Evolutionary conservation across 148 eudicot species (phyloP).

Genomic region (Simmondsia chinensis): DNA sequence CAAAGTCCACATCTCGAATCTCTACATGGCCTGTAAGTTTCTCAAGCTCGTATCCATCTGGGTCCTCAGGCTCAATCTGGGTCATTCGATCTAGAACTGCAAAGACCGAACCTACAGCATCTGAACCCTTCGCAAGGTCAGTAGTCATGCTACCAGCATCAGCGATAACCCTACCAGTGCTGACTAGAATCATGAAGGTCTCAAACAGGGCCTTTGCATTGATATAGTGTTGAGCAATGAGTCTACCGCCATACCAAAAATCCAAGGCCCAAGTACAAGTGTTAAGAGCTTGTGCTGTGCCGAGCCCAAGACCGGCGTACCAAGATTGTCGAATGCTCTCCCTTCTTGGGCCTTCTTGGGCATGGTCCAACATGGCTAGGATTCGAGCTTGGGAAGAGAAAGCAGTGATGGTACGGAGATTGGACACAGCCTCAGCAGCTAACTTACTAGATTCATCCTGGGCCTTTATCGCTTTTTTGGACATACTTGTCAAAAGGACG

Average conservation of each 20-base stretch:
- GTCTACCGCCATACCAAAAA: constrained; percentile 83
- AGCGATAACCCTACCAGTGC: constrained; percentile 82
- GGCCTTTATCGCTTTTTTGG: constrained; percentile 58
- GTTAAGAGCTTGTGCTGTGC: constrained; percentile 49
- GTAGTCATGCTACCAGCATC: constrained; percentile 87
- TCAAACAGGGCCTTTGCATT: constrained; percentile 44
- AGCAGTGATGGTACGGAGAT: constrained; percentile 67
- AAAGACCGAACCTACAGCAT: constrained; percentile 68
- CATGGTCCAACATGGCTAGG: constrained; percentile 52
- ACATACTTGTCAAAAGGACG: constrained; percentile 65
- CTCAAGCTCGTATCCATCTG: constrained; percentile 40
- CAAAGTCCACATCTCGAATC: constrained; percentile 46
- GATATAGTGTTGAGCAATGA: constrained; percentile 44
- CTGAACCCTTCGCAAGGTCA: constrained; percentile 68
- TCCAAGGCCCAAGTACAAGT: constrained; percentile 63
- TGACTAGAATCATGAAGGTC: constrained; percentile 72
- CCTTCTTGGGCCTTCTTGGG: constrained; percentile 58
- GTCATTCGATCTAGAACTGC: constrained; percentile 54
- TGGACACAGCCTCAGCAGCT: constrained; percentile 80
- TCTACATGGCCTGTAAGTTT: constrained; percentile 49
- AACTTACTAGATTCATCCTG: constrained; percentile 67
- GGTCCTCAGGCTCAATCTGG: constrained; percentile 62
- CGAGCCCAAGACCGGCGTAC: constrained; percentile 80
- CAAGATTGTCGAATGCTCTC: constrained; percentile 70
- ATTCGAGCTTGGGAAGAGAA: constrained; percentile 68